phyloP scores from a whole-genome alignment of 1,284 basidiomycete genomes.

The Anthracocystis panici-leucophaei region DNA sequence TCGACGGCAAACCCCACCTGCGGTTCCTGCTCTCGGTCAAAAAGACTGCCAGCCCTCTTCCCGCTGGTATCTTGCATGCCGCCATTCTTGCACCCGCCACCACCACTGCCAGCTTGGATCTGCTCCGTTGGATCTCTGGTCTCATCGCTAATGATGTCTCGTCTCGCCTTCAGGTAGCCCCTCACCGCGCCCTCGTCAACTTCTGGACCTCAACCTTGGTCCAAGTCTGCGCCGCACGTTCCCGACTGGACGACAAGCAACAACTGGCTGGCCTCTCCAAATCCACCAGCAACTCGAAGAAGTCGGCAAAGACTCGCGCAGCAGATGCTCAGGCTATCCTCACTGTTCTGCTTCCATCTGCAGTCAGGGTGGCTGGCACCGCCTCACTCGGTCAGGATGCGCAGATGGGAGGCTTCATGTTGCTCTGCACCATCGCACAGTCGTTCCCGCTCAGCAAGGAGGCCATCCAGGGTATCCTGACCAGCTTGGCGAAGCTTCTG shows the following conservation, averaged over 20 bases:
- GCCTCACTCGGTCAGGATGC: constrained; percentile 50
- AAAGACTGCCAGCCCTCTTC: constrained; percentile 60
- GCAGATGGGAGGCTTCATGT: constrained; percentile 58
- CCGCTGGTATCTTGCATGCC: constrained; percentile 55
- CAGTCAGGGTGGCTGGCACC: constrained; percentile 53
- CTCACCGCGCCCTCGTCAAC: constrained; percentile 81
- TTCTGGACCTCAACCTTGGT: constrained; percentile 87
- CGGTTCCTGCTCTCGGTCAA: constrained; percentile 60
- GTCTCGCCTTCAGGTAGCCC: constrained; percentile 74
- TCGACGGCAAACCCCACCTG: constrained; percentile 44
- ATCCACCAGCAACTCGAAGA: constrained; percentile 51
- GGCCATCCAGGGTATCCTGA: constrained; percentile 56
- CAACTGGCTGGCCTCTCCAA: constrained; percentile 58
- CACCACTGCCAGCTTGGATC: constrained; percentile 74
- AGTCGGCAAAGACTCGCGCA: constrained; percentile 37
- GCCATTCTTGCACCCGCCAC: constrained; percentile 65
- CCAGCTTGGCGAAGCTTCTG: constrained; percentile 42
- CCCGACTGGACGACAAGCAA: constrained; percentile 70
- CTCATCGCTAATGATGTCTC: constrained; percentile 72
- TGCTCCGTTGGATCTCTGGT: constrained; percentile 76
- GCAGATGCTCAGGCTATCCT: constrained; percentile 62
- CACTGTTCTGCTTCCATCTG: constrained; percentile 68
- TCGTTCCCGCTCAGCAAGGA: constrained; percentile 58
- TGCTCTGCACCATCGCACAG: constrained; percentile 60
- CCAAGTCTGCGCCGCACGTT: constrained; percentile 74